Evolutionary conservation across 495 filamentous ascomycete genomes (phyloP).

Genomic region (Penicillium mononematosum): DNA sequence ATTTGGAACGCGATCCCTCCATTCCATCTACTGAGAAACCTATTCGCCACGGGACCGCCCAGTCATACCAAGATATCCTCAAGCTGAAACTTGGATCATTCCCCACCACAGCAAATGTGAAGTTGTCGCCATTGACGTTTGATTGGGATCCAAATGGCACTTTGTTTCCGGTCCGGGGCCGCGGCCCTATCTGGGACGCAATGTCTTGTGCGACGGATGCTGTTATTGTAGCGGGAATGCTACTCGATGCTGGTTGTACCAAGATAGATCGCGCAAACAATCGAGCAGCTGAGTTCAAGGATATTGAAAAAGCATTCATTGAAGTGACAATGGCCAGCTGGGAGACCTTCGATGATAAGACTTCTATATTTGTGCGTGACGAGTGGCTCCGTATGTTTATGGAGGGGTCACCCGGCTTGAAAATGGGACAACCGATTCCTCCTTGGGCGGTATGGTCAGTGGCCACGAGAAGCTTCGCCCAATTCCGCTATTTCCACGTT

Average conservation of each 20-base stretch:
- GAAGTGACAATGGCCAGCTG: conserved; percentile 35
- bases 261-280: conserved; percentile 29
- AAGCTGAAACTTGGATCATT: conserved; percentile 19
- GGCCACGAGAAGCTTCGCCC: conserved; percentile 26
- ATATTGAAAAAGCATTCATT: conserved; percentile 33
- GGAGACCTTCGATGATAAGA: conserved; percentile 25
- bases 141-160: conserved; percentile 22
- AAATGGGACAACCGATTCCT: conserved; percentile 10
- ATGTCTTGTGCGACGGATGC: conserved; percentile 34
- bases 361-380: conserved; percentile 22
- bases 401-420: conserved; percentile 2
- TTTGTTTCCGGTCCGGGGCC: conserved; percentile 28
- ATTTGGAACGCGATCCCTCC: conserved; percentile 31
- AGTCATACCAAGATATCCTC: conserved; percentile 14
- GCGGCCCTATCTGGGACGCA: conserved; percentile 27
- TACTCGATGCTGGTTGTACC: conserved; percentile 43
- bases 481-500: conserved; percentile 25
- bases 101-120: conserved; percentile 18
- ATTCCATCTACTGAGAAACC: conserved; percentile 16
- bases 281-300: conserved; percentile 16
- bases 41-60: conserved; percentile 18
- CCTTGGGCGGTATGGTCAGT: conserved; percentile 25
- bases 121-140: conserved; percentile 12
- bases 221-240: conserved; percentile 34
- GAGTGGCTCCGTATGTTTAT: conserved; percentile 19